Base-by-base conservation (phyloP, 208 protist genomes). In the Leishmania mexicana region DNA sequence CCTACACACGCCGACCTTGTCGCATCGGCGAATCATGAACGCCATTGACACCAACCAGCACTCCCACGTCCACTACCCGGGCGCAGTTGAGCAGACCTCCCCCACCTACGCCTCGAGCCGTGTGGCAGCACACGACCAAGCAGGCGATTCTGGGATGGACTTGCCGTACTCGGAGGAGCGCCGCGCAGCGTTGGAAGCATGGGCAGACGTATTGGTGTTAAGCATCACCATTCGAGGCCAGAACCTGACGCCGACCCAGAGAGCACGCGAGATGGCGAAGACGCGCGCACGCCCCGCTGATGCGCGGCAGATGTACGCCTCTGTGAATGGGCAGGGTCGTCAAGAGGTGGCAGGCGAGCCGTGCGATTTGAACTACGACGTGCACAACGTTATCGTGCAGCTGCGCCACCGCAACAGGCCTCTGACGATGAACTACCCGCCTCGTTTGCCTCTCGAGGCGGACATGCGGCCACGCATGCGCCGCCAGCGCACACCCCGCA, bases 311-410 rank as follows among this genome's bases (percentile, higher is more conserved):
- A 73, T 81, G 78, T 84, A 88, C 62, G 79, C 68, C 17, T 78
- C 79, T 35, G 81, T 85, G 24, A 80, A 85, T 24, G 85, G 80
- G 6, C 81, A 85, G 67, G 88, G 83, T 35, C 74, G 81, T 58
- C 81, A 83, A 57, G 88, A 95, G 83, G 79, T 83, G 38, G 90
- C 86, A 17, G 92, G 92, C 19, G 92, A 95, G 85, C 75, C 85
- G 24, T 88, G 87, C 62, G 87, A 90, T 80, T 64, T 93, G 76
- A 84, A 92, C 75, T 83, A 76, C 47, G 77, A 85, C 24, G 57
- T 88, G 62, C 92, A 95, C 85, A 95, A 95, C 76, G 85, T 92
- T 8, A 60, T 92, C 6, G 87, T 83, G 5, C 87, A 91, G 83
- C 60, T 95, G 8, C 74, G 87, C 3, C 85, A 92, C 75, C 84